Conservation (phyloP, 164 flowering plant species). For the Tetracentron sinense region DNA sequence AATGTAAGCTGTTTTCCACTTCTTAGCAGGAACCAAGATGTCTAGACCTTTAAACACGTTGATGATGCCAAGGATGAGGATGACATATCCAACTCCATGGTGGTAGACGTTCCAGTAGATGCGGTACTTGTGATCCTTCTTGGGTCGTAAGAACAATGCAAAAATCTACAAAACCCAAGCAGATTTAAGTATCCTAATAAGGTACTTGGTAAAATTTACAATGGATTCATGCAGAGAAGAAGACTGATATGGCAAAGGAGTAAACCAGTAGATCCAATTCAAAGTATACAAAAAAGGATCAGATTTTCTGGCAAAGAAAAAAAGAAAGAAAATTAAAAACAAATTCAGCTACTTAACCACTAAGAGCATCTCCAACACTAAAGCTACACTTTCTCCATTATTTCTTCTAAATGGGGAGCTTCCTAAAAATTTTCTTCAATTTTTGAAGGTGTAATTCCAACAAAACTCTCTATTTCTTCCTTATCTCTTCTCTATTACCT, state of each 20-base stretch:
- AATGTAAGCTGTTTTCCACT: slow-evolving; percentile 53
- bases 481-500: too few species aligned
- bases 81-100: slow-evolving; percentile 59
- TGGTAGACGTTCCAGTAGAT: slow-evolving; percentile 81
- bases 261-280: too few species aligned
- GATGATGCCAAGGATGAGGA: slow-evolving; percentile 62
- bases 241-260: background rate
- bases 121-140: slow-evolving; percentile 66
- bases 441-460: too few species aligned
- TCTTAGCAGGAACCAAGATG: slow-evolving; percentile 48
- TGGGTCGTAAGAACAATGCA: slow-evolving; percentile 70
- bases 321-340: background rate
- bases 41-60: slow-evolving; percentile 72
- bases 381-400: too few species aligned
- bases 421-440: too few species aligned
- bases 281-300: background rate
- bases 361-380: too few species aligned
- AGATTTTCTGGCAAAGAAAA: too few species aligned
- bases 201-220: background rate
- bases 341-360: too few species aligned
- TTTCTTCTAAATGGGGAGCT: too few species aligned
- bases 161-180: slow-evolving; percentile 36
- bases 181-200: too few species aligned
- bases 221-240: background rate
- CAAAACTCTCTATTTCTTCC: too few species aligned